Percentiles rank a stretch among this genome's conserved stretches.
Conservation (phyloP, 1,139 yeast species). For the Oligophagozyma castellii region DNA sequence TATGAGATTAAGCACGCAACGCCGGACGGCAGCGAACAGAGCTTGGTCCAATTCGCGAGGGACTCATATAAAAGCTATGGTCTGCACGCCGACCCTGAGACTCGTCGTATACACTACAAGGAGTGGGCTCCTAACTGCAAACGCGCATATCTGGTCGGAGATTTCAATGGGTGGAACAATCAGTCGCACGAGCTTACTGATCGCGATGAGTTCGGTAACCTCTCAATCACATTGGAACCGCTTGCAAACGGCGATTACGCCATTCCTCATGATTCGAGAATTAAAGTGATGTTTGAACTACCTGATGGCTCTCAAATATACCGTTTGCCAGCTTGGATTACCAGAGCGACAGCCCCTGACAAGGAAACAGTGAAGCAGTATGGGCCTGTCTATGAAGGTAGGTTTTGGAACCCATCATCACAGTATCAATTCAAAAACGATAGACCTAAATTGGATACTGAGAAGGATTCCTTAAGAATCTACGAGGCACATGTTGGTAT, state of each 20-base stretch:
- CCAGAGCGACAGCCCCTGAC: constrained; percentile 63
- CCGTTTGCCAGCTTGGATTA: constrained; percentile 82
- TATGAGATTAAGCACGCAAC: constrained; percentile 23
- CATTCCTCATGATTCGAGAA: constrained; percentile 67
- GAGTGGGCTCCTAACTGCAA: constrained; percentile 89
- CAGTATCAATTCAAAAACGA: constrained; percentile 47
- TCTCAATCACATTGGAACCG: constrained; percentile 45
- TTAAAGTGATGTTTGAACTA: constrained; percentile 56
- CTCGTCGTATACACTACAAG: constrained; percentile 44
- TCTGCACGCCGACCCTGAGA: constrained; percentile 42
- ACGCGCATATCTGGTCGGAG: constrained; percentile 69
- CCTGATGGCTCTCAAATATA: constrained; percentile 61
- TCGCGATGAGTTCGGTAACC: constrained; percentile 53
- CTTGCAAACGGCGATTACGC: constrained; percentile 41
- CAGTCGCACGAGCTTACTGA: constrained; percentile 38
- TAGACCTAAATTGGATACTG: constrained; percentile 38
- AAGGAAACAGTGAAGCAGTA: constrained; percentile 32
- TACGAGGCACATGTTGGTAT: constrained; percentile 97
- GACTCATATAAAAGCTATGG: constrained; percentile 58
- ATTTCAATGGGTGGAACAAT: constrained; percentile 74
- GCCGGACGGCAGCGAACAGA: constrained; percentile 22
- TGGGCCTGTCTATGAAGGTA: constrained; percentile 60
- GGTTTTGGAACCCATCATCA: constrained; percentile 77
- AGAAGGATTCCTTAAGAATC: constrained; percentile 50
- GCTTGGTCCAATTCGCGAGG: constrained; percentile 32